phyloP scores from a whole-genome alignment of 169 alveolate species.

The Plasmodium ovale region DNA sequence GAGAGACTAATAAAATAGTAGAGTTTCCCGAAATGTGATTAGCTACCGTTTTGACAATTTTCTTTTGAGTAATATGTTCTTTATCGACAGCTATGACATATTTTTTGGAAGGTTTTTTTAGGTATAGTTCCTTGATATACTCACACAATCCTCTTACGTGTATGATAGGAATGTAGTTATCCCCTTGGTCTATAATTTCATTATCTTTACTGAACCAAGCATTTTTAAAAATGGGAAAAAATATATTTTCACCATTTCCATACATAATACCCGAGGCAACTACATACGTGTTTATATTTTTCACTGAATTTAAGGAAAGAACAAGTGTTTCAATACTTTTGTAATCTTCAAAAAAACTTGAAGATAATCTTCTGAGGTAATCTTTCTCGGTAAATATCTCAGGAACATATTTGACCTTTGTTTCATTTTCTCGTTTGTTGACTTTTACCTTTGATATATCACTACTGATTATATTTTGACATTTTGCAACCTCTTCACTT shows the following conservation, averaged over 20 bases:
- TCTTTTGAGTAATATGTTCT: slow-evolving; percentile 40
- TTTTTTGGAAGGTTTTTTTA: background rate
- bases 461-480: background rate
- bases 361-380: slow-evolving; percentile 47
- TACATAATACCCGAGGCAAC: slow-evolving; percentile 48
- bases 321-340: slow-evolving; percentile 51
- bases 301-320: slow-evolving; percentile 26
- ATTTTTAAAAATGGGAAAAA: slow-evolving; percentile 49
- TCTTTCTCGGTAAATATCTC: slow-evolving; percentile 38
- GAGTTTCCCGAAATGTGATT: slow-evolving; percentile 27
- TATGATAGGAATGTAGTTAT: slow-evolving; percentile 49
- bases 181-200: slow-evolving; percentile 39
- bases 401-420: slow-evolving; percentile 14
- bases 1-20: slow-evolving; percentile 11
- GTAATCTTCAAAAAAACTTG: slow-evolving; percentile 20
- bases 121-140: slow-evolving; percentile 24
- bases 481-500: background rate
- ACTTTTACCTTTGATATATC: background rate
- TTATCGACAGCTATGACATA: slow-evolving; percentile 60
- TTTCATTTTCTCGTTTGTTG: background rate
- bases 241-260: slow-evolving; percentile 53
- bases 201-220: slow-evolving; percentile 59
- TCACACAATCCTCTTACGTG: slow-evolving; percentile 52
- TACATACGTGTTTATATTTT: slow-evolving; percentile 52
- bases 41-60: slow-evolving; percentile 22